phyloP scores from a whole-genome alignment of 164 flowering plant species.

The Aristolochia fimbriata region DNA sequence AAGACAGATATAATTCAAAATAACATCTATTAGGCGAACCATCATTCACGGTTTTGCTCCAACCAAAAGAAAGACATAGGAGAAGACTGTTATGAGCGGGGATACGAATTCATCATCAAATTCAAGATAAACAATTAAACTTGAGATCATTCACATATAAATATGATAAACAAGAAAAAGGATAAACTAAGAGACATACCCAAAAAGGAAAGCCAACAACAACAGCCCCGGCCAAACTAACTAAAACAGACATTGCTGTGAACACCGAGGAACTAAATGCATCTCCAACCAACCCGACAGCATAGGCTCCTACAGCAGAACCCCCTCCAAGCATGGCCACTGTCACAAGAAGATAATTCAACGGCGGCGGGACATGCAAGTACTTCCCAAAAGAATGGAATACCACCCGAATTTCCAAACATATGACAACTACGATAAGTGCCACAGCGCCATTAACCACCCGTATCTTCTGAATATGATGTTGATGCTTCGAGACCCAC shows the following conservation, averaged over 20 bases:
- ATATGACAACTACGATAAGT: conserved; percentile 59
- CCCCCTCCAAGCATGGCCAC: conserved; percentile 86
- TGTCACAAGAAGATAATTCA: conserved; percentile 79
- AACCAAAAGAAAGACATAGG: no score
- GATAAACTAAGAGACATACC: not conserved
- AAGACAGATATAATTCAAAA: no score
- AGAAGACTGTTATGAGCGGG: no score
- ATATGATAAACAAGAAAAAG: no score
- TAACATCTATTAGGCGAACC: no score
- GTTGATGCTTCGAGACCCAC: conserved; percentile 68
- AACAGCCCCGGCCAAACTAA: conserved; percentile 82
- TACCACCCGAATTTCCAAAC: conserved; percentile 86
- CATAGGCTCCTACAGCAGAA: conserved; percentile 60
- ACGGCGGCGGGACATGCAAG: conserved; percentile 89
- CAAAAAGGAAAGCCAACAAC: conserved; percentile 76
- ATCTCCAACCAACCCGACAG: conserved; percentile 74
- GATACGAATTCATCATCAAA: no score
- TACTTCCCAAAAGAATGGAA: conserved; percentile 84
- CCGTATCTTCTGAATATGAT: conserved; percentile 56
- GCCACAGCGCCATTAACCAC: conserved; percentile 79
- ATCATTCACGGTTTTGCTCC: no score
- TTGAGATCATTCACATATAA: no score
- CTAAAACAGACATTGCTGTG: conserved; percentile 55
- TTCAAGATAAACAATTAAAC: no score
- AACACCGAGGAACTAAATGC: conserved; percentile 62